Conservation (phyloP, 2,329 filamentous ascomycete genomes). For the Trichophyton schoenleinii region DNA sequence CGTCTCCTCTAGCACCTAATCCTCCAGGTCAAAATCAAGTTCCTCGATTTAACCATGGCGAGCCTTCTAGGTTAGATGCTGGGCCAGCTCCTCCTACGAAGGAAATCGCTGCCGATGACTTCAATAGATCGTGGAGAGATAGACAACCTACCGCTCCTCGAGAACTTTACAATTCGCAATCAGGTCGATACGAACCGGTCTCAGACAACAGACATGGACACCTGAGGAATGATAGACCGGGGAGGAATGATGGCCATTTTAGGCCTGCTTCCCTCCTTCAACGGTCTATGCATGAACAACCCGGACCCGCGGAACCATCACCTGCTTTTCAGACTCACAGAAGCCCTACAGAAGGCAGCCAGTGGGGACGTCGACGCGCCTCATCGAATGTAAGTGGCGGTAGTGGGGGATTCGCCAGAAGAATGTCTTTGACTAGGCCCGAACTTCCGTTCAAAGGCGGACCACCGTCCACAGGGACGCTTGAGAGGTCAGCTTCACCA, state of each 20-base stretch:
- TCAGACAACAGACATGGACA: constrained; percentile 56
- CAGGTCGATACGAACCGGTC: constrained; percentile 82
- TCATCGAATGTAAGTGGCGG: constrained; percentile 88
- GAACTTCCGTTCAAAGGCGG: constrained; percentile 30
- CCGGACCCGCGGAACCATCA: constrained; percentile 66
- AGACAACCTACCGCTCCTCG: constrained; percentile 45
- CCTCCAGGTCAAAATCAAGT: constrained; percentile 32
- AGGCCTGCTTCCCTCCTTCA: constrained; percentile 71
- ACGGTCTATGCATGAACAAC: constrained; percentile 51
- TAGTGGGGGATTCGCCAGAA: constrained; percentile 57
- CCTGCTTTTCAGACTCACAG: constrained; percentile 73
- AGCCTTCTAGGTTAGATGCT: constrained; percentile 45
- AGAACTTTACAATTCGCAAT: constrained; percentile 90
- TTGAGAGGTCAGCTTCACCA: constrained; percentile 22
- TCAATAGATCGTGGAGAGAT: constrained; percentile 75
- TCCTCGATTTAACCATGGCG: constrained; percentile 42
- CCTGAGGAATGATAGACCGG: constrained; percentile 32
- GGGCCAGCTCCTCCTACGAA: constrained; percentile 48
- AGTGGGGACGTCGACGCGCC: constrained; percentile 63
- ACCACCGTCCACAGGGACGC: constrained; percentile 27
- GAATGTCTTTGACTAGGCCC: constrained; percentile 44
- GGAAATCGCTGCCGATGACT: constrained; percentile 89
- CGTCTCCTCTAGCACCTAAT: constrained; percentile 56
- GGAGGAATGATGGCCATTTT: constrained; percentile 51
- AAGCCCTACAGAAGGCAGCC: constrained; percentile 48